Percentiles rank a stretch among this genome's conserved stretches.
phyloP scores from a whole-genome alignment of 805 yeast genomes.

The Tetrapisispora pingtungensis region DNA sequence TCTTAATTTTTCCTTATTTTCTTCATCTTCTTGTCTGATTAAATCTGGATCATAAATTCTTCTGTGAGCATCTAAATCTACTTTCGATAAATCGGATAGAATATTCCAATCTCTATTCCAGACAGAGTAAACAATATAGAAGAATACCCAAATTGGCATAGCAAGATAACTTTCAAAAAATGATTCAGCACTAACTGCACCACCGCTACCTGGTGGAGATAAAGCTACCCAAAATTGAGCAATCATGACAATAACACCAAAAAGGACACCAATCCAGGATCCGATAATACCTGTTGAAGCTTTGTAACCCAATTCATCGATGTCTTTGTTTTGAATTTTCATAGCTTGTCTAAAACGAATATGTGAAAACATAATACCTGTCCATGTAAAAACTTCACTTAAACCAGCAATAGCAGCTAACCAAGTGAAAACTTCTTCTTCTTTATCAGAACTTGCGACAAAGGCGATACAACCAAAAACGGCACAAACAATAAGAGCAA shows the following conservation, averaged over 20 bases:
- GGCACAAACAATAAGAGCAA: slow-evolving; percentile 42
- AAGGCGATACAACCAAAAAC: slow-evolving; percentile 50
- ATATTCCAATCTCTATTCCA: slow-evolving; percentile 31
- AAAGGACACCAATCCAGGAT: slow-evolving; percentile 39
- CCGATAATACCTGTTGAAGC: slow-evolving; percentile 43
- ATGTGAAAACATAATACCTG: slow-evolving; percentile 42
- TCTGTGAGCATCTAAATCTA: slow-evolving; percentile 38
- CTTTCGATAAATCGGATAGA: slow-evolving; percentile 28
- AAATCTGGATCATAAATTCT: slow-evolving; percentile 31
- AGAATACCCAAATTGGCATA: slow-evolving; percentile 32
- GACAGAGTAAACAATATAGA: slow-evolving; percentile 43
- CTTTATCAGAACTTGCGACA: slow-evolving; percentile 43
- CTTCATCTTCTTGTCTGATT: slow-evolving; percentile 34
- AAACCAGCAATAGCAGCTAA: slow-evolving; percentile 48
- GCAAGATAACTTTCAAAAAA: slow-evolving; percentile 50
- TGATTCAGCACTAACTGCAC: slow-evolving; percentile 28
- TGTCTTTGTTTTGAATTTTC: slow-evolving; percentile 38
- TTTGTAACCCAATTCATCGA: slow-evolving; percentile 39
- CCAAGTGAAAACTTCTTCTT: slow-evolving; percentile 50
- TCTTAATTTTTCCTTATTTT: slow-evolving; percentile 22
- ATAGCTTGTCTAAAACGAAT: slow-evolving; percentile 47
- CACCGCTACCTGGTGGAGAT: slow-evolving; percentile 40
- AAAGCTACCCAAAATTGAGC: slow-evolving; percentile 59
- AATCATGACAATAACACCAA: slow-evolving; percentile 39
- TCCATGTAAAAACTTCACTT: slow-evolving; percentile 51